Evolutionary conservation across 31 red algal species (phyloP).

Genomic region (Asparagopsis taxiformis): DNA sequence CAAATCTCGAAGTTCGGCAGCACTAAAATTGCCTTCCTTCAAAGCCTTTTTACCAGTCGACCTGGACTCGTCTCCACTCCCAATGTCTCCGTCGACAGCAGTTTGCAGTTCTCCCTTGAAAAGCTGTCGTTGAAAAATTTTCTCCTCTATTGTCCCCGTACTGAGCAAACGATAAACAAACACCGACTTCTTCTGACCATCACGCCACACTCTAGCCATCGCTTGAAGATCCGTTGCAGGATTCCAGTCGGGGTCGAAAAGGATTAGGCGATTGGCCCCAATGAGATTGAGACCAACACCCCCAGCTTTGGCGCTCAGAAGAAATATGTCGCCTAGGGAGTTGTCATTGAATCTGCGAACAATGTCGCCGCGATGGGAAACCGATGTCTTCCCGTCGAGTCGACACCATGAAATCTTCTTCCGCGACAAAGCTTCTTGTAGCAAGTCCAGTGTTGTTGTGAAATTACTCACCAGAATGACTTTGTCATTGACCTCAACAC

Average conservation of each 20-base stretch:
- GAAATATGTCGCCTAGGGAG: constrained; percentile 66
- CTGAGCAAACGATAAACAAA: constrained; percentile 90
- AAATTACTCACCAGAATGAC: constrained; percentile 85
- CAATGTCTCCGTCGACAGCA: constrained; percentile 39
- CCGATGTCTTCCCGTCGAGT: constrained; percentile 86
- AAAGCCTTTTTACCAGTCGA: background rate
- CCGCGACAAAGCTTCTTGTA: constrained; percentile 51
- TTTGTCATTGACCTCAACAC: constrained; percentile 37
- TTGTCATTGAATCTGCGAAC: constrained; percentile 79
- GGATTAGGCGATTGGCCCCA: constrained; percentile 90
- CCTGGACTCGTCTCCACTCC: background rate
- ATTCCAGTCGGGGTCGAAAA: constrained; percentile 99
- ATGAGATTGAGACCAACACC: constrained; percentile 95
- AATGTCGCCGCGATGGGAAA: constrained; percentile 52
- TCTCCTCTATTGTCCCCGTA: constrained; percentile 94
- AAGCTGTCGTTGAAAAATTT: constrained; percentile 87
- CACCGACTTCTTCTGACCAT: constrained; percentile 91
- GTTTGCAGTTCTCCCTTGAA: constrained; percentile 83
- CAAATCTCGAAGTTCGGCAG: constrained; percentile 67
- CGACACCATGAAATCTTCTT: constrained; percentile 64
- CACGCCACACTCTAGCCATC: constrained; percentile 86
- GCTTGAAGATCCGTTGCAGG: constrained; percentile 95
- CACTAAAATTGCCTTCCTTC: constrained; percentile 79
- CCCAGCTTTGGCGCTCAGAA: constrained; percentile 90
- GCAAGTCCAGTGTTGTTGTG: constrained; percentile 80